Evolutionary conservation across 2,329 filamentous ascomycete genomes (phyloP), one percentile per base, ranked within the genome.

Genomic region (Fusarium praegraminearum): DNA sequence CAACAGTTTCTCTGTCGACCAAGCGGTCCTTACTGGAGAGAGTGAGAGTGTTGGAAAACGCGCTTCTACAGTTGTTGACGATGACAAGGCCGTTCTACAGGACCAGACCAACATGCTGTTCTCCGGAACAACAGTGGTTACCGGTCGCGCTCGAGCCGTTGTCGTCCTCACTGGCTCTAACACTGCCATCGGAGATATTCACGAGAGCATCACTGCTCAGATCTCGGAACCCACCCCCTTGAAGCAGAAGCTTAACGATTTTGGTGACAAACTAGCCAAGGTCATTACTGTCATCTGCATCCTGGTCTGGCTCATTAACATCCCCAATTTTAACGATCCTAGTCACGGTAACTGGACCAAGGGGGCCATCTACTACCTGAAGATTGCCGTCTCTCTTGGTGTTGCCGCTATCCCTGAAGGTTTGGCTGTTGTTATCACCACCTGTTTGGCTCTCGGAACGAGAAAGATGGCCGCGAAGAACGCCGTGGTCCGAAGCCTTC

Each of bases 381-480:
- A 99, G 86, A 99, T 99, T 78, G 96, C 96, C 43, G 97, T 99
- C 43, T 99, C 96, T 51, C 91, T 99, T 38, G 97, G 96, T 81
- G 96, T 99, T 43, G 96, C 96, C 47, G 96, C 97, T 71, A 99
- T 99, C 77, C 96, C 96, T 0, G 96, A 99, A 83, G 96, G 97
- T 80, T 87, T 99, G 46, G 96, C 96, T 33, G 96, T 98, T 55
- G 97, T 99, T 72, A 99, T 99, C 73, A 99, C 96, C n/a, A 98
- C 96, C 32, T 99, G 96, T 80, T 85, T 99, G 65, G 96, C 96
- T 69, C 87, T 99, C 33, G 96, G 97, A 73, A 99, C 97, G 7
- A 90, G 96, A 71, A 98, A 97, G 83, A 99, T 99, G 97, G 97
- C 96, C 22, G 93, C 94, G 63, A 98, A 97, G 85, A 98, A 98